Conservation (phyloP, 768 basidiomycete species). For the Tricholoma furcatifolium region DNA sequence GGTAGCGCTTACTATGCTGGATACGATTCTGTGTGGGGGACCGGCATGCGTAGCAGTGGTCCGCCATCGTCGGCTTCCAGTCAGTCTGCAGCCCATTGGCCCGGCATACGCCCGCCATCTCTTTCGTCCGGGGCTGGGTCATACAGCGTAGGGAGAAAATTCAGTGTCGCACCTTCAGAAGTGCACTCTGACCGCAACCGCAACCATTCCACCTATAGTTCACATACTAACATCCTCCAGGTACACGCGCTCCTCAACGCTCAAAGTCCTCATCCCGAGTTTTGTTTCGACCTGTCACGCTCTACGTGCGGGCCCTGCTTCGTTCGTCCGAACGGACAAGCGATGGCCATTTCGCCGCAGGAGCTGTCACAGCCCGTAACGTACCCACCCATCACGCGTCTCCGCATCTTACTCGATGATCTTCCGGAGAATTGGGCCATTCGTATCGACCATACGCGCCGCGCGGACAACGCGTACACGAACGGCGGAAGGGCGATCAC, state of each 20-base stretch:
- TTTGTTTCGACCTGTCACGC: slow-evolving; percentile 57
- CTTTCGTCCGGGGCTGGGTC: too few species aligned
- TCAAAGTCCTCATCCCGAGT: slow-evolving; percentile 39
- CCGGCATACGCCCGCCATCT: too few species aligned
- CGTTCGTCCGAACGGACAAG: slow-evolving; percentile 36
- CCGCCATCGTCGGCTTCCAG: too few species aligned
- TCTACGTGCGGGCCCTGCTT: slow-evolving; percentile 45
- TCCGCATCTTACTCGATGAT: slow-evolving; percentile 55
- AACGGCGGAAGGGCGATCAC: slow-evolving; percentile 42
- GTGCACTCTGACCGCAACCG: neutral
- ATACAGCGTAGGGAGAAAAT: too few species aligned
- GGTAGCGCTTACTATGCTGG: too few species aligned
- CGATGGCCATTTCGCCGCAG: slow-evolving; percentile 35
- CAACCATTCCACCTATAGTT: slow-evolving; percentile 12
- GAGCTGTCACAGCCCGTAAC: slow-evolving; percentile 55
- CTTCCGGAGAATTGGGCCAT: slow-evolving; percentile 60
- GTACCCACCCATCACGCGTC: slow-evolving; percentile 48
- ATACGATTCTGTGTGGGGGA: too few species aligned
- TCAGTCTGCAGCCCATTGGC: too few species aligned
- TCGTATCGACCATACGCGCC: slow-evolving; percentile 48
- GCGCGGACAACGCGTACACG: slow-evolving; percentile 21
- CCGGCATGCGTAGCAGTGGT: too few species aligned
- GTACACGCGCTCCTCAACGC: slow-evolving; percentile 57
- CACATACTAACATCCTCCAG: slow-evolving; percentile 14
- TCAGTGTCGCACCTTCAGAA: neutral